Conservation (phyloP, 257 asterid genomes). For the Fraxinus anomala region DNA sequence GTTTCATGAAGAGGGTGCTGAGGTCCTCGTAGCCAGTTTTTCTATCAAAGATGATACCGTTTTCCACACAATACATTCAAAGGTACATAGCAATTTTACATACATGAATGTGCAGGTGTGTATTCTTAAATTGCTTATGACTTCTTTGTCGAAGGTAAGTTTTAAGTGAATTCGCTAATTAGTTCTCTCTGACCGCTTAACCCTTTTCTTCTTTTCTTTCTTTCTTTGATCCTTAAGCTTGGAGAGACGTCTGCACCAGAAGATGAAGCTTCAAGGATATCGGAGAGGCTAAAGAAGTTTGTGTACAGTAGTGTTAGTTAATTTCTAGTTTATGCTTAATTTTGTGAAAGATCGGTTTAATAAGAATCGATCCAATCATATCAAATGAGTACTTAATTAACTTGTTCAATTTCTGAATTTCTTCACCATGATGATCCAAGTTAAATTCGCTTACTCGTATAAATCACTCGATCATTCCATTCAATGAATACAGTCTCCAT, state of each 20-base stretch:
- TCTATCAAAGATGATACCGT: slow-evolving; percentile 31
- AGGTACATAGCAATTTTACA: slow-evolving; percentile 36
- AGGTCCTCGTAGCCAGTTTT: slow-evolving; percentile 51
- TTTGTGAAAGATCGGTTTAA: too few relatives aligned
- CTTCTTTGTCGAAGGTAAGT: background rate
- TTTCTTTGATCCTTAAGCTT: slow-evolving; percentile 27
- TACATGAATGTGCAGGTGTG: too few relatives aligned
- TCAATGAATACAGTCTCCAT: too few relatives aligned
- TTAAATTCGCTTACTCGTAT: too few relatives aligned
- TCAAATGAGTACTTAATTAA: too few relatives aligned
- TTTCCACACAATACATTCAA: slow-evolving; percentile 65
- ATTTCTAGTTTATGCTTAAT: background rate
- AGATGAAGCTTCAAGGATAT: slow-evolving; percentile 43
- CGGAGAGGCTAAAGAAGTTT: slow-evolving; percentile 45
- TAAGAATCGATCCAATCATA: too few relatives aligned
- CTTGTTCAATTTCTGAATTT: too few relatives aligned
- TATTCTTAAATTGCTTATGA: too few relatives aligned
- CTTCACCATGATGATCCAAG: too few relatives aligned
- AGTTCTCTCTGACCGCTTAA: background rate
- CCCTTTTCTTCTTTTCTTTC: background rate
- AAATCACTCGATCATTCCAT: too few relatives aligned
- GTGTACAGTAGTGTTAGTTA: slow-evolving; percentile 27
- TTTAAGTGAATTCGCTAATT: background rate
- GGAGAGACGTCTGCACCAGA: slow-evolving; percentile 37
- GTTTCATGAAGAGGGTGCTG: slow-evolving; percentile 64